A percentile compares a stretch with the other conserved stretches of the same genome.
phyloP scores from a whole-genome alignment of 2,329 filamentous ascomycete species.

The Cladophialophora yegresii region DNA sequence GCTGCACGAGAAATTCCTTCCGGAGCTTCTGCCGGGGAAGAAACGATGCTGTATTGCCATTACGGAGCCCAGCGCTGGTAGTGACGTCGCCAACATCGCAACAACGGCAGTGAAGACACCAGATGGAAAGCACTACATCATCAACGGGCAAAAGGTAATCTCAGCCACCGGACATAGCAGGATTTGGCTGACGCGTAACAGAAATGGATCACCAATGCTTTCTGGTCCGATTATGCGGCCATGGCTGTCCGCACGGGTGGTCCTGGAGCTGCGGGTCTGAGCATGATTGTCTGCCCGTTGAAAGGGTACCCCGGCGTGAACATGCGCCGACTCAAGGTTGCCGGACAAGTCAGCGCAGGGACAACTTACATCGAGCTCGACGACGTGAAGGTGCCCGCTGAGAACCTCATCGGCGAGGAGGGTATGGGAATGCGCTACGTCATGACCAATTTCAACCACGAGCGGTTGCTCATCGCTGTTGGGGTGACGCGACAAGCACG shows the following conservation, averaged over 20 bases:
- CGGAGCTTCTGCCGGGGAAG: constrained; percentile 66
- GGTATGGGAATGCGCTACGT: constrained; percentile 72
- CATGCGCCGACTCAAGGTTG: constrained; percentile 68
- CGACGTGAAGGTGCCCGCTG: constrained; percentile 69
- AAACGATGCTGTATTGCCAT: constrained; percentile 75
- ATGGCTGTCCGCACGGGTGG: constrained; percentile 76
- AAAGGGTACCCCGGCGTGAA: constrained; percentile 66
- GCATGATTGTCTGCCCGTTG: constrained; percentile 69
- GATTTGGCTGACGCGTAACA: constrained; percentile 62
- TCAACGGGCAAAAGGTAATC: constrained; percentile 41
- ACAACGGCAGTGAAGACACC: constrained; percentile 65
- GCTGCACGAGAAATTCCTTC: constrained; percentile 67
- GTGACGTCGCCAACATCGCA: constrained; percentile 71
- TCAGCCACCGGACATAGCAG: neutral
- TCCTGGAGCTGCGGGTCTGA: constrained; percentile 63
- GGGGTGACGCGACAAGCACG: constrained; percentile 63
- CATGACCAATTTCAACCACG: constrained; percentile 81
- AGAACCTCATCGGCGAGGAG: constrained; percentile 70
- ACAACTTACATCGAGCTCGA: constrained; percentile 77
- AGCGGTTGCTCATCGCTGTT: constrained; percentile 68
- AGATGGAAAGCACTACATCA: constrained; percentile 67
- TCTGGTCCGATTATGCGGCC: constrained; percentile 67
- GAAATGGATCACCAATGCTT: constrained; percentile 78
- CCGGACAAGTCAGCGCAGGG: constrained; percentile 65
- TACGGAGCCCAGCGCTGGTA: constrained; percentile 73